Evolutionary conservation across 352 stramenopile genomes (phyloP), one percentile per base, ranked within the genome.

Genomic region (Phytophthora multivora): DNA sequence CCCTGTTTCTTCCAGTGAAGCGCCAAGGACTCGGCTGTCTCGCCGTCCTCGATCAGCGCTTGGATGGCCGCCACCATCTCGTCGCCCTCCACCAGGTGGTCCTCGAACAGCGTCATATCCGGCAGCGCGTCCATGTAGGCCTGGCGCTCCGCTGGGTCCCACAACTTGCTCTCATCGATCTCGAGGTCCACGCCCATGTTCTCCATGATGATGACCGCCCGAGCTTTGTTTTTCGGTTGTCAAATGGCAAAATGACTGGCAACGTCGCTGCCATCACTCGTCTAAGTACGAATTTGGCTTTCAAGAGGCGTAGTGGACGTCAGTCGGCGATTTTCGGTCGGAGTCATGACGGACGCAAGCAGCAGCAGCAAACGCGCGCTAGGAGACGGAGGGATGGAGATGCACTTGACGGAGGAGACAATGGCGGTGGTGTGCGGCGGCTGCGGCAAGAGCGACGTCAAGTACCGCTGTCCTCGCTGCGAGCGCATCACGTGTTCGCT

Each of bases 1-100:
- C 88, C 88, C 69, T 93, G 87, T 57, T 92, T 93, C 66, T 96
- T 96, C 84, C 79, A 96, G 57, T 93, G 81, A 26, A 93, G 64
- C 63, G 88, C 88, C 31, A 96, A 75, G 48, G 75, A 92, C 71
- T 96, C 88, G 36, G 84, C 75, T 15, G 83, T 93, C 83, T 96
- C 88, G 51, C 86, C 86, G 51, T 96, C 88, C 51, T 95, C 79
- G 40, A 95, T 91, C 35, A 96, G 75, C 64, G 84, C 88, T 61
- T 94, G 80, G 65, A 96, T 95, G 13, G 88, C 88, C 21, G 83
- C 83, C 42, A 89, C 86, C 88, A 94, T 96, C 58, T 88, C 75
- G 60, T 96, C 87, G 53, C 84, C 85, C 48, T 94, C 85, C 43
- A 96, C 77, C 59, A 96, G 62, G 60, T 96, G 87, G 68, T 96